These are phyloP conservation scores for Isabelozyma rhagii DNA, from an alignment of 805 yeast genomes.

Conservation along the genomic window DNA sequence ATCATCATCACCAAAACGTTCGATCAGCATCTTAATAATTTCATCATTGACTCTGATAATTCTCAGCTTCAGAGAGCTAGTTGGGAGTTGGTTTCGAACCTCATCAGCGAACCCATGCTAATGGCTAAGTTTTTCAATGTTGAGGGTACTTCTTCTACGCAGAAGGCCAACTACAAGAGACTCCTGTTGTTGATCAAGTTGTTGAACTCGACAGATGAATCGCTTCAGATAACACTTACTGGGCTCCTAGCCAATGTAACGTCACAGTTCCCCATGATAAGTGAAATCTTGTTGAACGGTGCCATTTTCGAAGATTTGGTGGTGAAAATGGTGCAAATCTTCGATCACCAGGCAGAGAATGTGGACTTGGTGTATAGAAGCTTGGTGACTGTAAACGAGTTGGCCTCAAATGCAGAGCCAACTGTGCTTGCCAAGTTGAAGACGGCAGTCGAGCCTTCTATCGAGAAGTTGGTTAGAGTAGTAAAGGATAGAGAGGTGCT, in stretches of 20 bases:
- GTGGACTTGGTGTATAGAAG: conserved; percentile 27
- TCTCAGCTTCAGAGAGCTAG: conserved; percentile 53
- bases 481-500: conserved; percentile 5
- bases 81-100: conserved; percentile 62
- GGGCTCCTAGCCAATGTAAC: conserved; percentile 42
- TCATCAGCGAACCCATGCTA: conserved; percentile 40
- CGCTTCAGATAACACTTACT: conserved; percentile 28
- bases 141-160: conserved; percentile 18
- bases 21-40: conserved; percentile 44
- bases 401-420: conserved; percentile 14
- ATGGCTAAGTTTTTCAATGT: conserved; percentile 61
- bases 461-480: conserved; percentile 2
- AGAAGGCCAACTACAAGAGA: conserved; percentile 22
- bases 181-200: conserved; percentile 28
- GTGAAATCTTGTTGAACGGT: conserved; percentile 17
- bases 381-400: conserved; percentile 16
- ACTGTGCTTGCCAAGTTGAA: not conserved
- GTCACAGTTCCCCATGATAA: conserved; percentile 35
- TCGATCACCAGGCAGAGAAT: conserved; percentile 18
- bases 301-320: conserved; percentile 14
- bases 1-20: conserved; percentile 42
- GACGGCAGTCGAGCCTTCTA: conserved; percentile 5
- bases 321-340: conserved; percentile 16
- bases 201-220: conserved; percentile 28
- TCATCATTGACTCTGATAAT: conserved; percentile 33